Percentiles rank a stretch among this genome's conserved stretches.
Evolutionary conservation across 2,329 filamentous ascomycete genomes (phyloP).

Genomic region (Aureobasidium mangrovei): DNA sequence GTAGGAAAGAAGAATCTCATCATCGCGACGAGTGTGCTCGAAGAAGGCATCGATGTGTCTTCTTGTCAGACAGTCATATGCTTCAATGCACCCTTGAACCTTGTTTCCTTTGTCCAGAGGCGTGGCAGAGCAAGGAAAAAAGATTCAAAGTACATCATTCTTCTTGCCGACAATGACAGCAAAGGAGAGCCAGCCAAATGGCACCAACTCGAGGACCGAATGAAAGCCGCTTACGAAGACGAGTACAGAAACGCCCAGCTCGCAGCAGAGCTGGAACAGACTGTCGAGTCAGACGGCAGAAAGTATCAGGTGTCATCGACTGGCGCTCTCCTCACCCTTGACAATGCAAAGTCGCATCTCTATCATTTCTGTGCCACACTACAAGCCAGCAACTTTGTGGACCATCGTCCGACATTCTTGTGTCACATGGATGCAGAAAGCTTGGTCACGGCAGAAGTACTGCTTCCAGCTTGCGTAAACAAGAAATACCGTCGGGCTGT

Average conservation of each 20-base stretch:
- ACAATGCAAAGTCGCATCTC: constrained; percentile 67
- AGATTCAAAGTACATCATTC: constrained; percentile 47
- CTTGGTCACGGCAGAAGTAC: constrained; percentile 50
- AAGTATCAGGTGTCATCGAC: constrained; percentile 37
- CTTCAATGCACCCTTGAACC: constrained; percentile 52
- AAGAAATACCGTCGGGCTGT: constrained; percentile 21
- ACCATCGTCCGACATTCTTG: constrained; percentile 60
- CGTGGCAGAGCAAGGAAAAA: constrained; percentile 53
- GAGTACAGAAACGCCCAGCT: constrained; percentile 45
- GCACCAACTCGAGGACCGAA: constrained; percentile 59
- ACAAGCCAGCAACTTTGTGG: constrained; percentile 49
- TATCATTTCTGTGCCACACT: constrained; percentile 69
- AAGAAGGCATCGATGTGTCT: constrained; percentile 55
- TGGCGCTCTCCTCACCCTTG: constrained; percentile 58
- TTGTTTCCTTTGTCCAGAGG: constrained; percentile 58
- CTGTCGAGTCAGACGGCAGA: constrained; percentile 31
- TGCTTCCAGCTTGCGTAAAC: constrained; percentile 64
- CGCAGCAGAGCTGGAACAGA: constrained; percentile 41
- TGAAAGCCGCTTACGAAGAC: constrained; percentile 61
- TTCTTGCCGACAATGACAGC: constrained; percentile 35
- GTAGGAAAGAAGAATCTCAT: constrained; percentile 48
- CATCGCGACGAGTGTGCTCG: constrained; percentile 49
- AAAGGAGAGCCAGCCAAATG: constrained; percentile 43
- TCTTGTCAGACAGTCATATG: constrained; percentile 57
- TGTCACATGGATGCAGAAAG: constrained; percentile 30